Evolutionary conservation across 202 grass and related monocot genomes (phyloP), one percentile per base, ranked within the genome.

Genomic region (Musa balbisiana): DNA sequence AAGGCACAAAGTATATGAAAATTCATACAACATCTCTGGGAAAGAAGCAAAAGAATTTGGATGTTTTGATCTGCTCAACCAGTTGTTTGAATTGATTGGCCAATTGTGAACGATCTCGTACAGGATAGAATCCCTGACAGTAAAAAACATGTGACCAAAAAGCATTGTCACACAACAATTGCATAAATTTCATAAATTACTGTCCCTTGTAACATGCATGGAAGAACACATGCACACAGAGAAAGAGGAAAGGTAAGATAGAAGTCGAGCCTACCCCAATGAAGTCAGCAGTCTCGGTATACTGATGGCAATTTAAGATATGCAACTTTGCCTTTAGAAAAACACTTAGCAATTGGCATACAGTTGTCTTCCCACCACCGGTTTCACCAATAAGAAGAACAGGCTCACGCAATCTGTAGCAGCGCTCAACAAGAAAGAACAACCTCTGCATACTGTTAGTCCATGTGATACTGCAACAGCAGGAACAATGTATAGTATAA

Each of bases 241-340:
- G 51, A 17, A 73, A 27, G 3, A 49, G 23, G 59, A 73, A 80
- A 21, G 22, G 51, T 2, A 85, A 50, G 33, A 11, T 49, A 80
- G 58, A 26, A 85, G 77, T 11, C 76, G 51, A 75, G 86, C 93
- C 8, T 11, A 97, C 93, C 93, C 90, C 90, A 79, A 93, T 91
- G 78, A 97, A 97, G 82, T 97, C 93, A 74, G 93, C 89, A 55
- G 90, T 93, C 82, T 97, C 93, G 8, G 93, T 97, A 81, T 97
- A 97, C 80, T 97, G 93, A 78, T 97, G 93, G 81, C 93, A 97
- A 81, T 97, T 97, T 85, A 97, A 89, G 80, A 87, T 93, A 74
- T 91, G 93, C 71, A 97, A 81, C 78, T 83, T 91, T 17, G 82
- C 87, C 64, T 84, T 79, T 52, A 93, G 80, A 56, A 87, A 79